Percentiles rank a stretch among this genome's conserved stretches.
Evolutionary conservation across 1,139 yeast species (phyloP).

Genomic region (Kodamaea derodonti): DNA sequence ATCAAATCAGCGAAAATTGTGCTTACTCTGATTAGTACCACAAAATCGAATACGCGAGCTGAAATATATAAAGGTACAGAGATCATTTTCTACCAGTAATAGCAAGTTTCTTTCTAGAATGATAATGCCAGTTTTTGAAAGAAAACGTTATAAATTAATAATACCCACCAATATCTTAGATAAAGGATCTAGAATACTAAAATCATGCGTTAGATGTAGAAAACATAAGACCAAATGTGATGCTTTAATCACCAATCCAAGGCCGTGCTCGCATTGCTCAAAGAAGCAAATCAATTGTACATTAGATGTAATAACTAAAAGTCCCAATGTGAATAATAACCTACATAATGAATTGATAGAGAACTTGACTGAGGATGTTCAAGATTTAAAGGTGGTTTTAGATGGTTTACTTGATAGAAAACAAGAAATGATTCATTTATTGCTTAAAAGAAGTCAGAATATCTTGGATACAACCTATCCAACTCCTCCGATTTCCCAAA

Average conservation of each 20-base stretch:
- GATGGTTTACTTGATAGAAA: constrained; percentile 24
- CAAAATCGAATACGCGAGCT: neutral
- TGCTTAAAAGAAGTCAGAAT: constrained; percentile 18
- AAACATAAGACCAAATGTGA: constrained; percentile 66
- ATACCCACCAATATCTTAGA: constrained; percentile 5
- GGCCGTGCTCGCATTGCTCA: constrained; percentile 55
- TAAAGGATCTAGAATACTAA: constrained; percentile 23
- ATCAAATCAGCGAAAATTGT: constrained; percentile 6
- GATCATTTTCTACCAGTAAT: too few species aligned
- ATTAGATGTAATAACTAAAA: constrained; percentile 36
- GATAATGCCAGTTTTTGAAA: constrained; percentile 7
- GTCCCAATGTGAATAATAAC: constrained; percentile 15
- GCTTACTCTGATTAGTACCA: constrained; percentile 8
- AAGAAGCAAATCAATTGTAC: constrained; percentile 50
- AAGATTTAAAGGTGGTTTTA: constrained; percentile 23
- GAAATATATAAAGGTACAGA: neutral
- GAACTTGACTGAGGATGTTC: constrained; percentile 28
- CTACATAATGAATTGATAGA: constrained; percentile 24
- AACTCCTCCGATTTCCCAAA: constrained; percentile 17
- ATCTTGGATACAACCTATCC: constrained; percentile 5
- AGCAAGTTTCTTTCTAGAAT: constrained; percentile 1
- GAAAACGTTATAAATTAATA: constrained; percentile 5
- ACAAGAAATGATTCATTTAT: constrained; percentile 20
- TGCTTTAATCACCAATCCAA: constrained; percentile 47
- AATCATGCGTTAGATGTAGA: constrained; percentile 61